Evolutionary conservation across 2,329 filamentous ascomycete genomes (phyloP).

Genomic region (Ophiostoma novo-ulmi): DNA sequence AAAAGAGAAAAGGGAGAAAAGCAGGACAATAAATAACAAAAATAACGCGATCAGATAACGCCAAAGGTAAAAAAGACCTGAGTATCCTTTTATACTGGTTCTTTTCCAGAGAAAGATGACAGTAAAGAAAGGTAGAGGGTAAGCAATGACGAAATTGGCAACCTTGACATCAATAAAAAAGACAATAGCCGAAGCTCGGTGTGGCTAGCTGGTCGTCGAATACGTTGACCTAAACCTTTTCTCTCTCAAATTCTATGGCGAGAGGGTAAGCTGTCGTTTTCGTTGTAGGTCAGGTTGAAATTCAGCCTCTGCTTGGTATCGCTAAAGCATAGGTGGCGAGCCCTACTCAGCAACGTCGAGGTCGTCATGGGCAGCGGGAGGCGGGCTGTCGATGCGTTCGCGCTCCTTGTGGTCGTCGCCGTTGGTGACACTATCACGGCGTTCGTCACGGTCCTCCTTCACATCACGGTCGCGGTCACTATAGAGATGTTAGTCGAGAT

Average conservation of each 20-base stretch:
- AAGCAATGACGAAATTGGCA: background rate
- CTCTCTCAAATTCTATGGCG: background rate
- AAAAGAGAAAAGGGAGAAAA: conserved; percentile 20
- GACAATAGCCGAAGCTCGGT: background rate
- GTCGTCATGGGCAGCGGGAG: conserved; percentile 82
- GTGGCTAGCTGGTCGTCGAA: background rate
- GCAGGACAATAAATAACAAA: conserved; percentile 8
- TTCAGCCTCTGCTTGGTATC: background rate
- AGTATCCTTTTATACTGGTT: background rate
- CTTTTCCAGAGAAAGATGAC: background rate
- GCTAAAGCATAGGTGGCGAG: background rate
- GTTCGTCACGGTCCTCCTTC: conserved; percentile 59
- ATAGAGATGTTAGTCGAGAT: conserved; percentile 3
- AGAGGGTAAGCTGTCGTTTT: background rate
- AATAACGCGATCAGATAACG: conserved; percentile 3
- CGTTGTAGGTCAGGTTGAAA: background rate
- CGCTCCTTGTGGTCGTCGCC: conserved; percentile 65
- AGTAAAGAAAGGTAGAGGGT: background rate
- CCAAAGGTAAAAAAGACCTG: background rate
- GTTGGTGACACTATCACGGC: conserved; percentile 40
- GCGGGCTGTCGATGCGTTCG: conserved; percentile 60
- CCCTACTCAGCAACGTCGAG: conserved; percentile 82
- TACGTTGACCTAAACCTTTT: background rate
- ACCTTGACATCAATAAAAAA: background rate
- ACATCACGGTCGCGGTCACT: conserved; percentile 41